Conservation (phyloP, 1,284 basidiomycete genomes). For the Cryptococcus maquisensis region DNA sequence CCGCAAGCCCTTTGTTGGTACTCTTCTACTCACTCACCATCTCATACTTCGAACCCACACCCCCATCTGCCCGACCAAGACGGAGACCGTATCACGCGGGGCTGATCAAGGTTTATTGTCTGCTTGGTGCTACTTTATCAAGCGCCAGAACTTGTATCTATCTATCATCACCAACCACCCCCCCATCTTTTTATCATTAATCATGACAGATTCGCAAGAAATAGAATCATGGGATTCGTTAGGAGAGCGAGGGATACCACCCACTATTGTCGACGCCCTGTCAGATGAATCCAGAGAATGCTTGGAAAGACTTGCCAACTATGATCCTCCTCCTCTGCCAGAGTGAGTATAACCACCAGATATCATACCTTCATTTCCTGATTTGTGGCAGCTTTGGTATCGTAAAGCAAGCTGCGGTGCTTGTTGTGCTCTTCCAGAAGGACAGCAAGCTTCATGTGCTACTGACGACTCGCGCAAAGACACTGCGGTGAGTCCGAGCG, state of each 20-base stretch:
- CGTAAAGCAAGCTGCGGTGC: conserved; percentile 60
- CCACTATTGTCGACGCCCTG: conserved; percentile 15
- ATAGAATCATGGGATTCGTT: not conserved
- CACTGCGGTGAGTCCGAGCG: conserved; percentile 53
- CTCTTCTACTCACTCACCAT: too few species aligned
- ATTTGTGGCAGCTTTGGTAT: conserved; percentile 37
- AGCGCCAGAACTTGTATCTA: too few species aligned
- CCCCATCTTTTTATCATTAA: too few species aligned
- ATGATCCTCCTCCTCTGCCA: not conserved
- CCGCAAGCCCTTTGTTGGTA: too few species aligned
- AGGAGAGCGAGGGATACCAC: not conserved
- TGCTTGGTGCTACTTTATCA: too few species aligned
- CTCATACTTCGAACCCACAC: too few species aligned
- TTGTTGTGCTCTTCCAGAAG: conserved; percentile 70
- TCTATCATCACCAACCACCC: too few species aligned
- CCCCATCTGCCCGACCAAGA: too few species aligned
- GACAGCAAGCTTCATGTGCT: conserved; percentile 61
- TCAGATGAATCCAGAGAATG: conserved; percentile 21
- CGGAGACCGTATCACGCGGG: too few species aligned
- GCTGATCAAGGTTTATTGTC: too few species aligned
- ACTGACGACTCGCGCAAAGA: conserved; percentile 75
- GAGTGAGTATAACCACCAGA: conserved; percentile 8
- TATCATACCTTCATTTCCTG: not conserved
- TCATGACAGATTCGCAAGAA: not conserved
- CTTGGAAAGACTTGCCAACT: conserved; percentile 1